Evolutionary conservation across 2,329 filamentous ascomycete species (phyloP), one percentile per base, ranked within the genome.

Genomic region (Phialophora verrucosa): DNA sequence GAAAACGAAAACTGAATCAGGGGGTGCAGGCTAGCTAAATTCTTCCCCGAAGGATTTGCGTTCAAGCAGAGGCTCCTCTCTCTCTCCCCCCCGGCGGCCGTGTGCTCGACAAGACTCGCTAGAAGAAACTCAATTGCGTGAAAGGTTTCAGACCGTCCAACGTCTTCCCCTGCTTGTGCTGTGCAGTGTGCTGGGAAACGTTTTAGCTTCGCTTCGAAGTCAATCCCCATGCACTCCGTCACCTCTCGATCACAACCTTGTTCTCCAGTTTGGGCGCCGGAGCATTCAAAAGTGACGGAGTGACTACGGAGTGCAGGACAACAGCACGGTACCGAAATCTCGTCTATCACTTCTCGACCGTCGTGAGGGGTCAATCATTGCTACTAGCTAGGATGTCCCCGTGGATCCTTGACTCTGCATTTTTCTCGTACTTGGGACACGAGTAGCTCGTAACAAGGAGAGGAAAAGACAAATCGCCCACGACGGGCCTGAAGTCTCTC

Each of bases 1-100:
- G 65, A 68, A 68, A 59, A 27, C 27, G 3, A 5, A 68, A 68
- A 68, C 59, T 44, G 65, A 68, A 62, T 68, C 65, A 68, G 65
- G 65, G 65, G 32, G 31, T 31, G 31, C 29, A 31, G 8, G 65
- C 58, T 62, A 5, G 31, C 20, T 51, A 51, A 51, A 35, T 35
- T 10, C 11, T n/a, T 32, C 57, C 44, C 42, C 42, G 57, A 47
- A 47, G 57, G 25, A 59, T 23, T 59, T 29, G 38, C 17, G 14
- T 44, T 44, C 38, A 17, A 42, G 35, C 35, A 14, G 7, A 42
- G 27, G 27, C 27, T 27, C 27, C 27, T 27, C 12, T 25, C 23
- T 25, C 23, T 25, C 23, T 2, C 49, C 44, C 25, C 23, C 27
- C 47, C 47, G 32, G 12, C 10, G 32, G 25, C 42, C 27, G 10